These are phyloP conservation scores for Hibiscus tridactylites DNA, from an alignment of 345 rosid species.

Conservation along the genomic window DNA sequence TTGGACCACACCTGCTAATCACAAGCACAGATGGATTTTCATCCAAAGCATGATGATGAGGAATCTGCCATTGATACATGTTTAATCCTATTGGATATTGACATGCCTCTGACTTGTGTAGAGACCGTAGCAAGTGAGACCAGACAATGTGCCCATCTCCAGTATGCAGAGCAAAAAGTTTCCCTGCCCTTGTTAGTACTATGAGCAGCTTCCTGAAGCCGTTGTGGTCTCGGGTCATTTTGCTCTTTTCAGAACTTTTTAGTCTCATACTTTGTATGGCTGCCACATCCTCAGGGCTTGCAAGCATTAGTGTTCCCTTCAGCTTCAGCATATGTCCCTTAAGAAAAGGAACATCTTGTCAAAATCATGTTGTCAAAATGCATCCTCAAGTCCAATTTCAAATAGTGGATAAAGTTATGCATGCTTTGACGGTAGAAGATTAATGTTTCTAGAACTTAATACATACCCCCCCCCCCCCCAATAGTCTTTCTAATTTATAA, in stretches of 20 bases:
- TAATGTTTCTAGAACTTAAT: background rate
- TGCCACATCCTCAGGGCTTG: slow-evolving; percentile 84
- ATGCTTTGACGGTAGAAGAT: background rate
- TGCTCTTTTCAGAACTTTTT: slow-evolving; percentile 85
- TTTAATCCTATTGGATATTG: slow-evolving; percentile 48
- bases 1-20: slow-evolving; percentile 61
- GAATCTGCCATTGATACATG: slow-evolving; percentile 86
- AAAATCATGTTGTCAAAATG: slow-evolving; percentile 13
- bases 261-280: slow-evolving; percentile 80
- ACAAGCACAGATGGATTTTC: slow-evolving; percentile 86
- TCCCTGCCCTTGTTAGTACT: slow-evolving; percentile 78
- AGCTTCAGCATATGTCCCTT: slow-evolving; percentile 92
- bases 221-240: slow-evolving; percentile 94
- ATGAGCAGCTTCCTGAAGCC: slow-evolving; percentile 90
- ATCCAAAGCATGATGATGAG: slow-evolving; percentile 97
- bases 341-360: slow-evolving; percentile 19
- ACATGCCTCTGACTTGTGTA: slow-evolving; percentile 55
- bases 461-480: background rate
- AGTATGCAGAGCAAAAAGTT: slow-evolving; percentile 84
- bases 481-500: background rate
- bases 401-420: background rate
- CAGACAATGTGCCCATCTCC: slow-evolving; percentile 95
- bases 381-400: slow-evolving; percentile 4
- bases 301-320: slow-evolving; percentile 90
- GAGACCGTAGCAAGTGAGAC: slow-evolving; percentile 65